A percentile compares a stretch with the other conserved stretches of the same genome.
phyloP scores from a whole-genome alignment of 2,329 filamentous ascomycete genomes.

The Colletotrichum melonis region DNA sequence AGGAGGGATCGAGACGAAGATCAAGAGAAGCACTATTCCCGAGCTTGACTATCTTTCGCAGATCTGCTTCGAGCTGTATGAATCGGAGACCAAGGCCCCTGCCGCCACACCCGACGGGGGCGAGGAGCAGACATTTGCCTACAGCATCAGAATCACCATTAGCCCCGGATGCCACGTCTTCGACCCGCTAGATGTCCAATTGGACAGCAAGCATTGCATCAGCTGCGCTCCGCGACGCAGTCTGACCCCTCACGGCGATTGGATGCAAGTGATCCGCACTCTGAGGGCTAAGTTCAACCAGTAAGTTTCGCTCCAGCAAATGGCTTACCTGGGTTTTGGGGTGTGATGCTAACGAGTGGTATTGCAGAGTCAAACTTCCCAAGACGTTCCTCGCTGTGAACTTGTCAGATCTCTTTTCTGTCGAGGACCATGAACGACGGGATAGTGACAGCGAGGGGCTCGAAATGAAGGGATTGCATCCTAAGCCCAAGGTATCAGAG shows the following conservation, averaged over 20 bases:
- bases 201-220: conserved; percentile 96
- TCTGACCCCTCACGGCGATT: conserved; percentile 90
- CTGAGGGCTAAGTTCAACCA: conserved; percentile 94
- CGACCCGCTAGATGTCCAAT: conserved; percentile 94
- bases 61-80: conserved; percentile 98
- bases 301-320: conserved; percentile 63
- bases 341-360: conserved; percentile 14
- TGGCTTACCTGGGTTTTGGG: neutral
- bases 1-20: conserved; percentile 96
- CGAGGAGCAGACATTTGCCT: conserved; percentile 83
- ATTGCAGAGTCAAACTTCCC: conserved; percentile 69
- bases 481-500: conserved; percentile 37
- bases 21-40: conserved; percentile 92
- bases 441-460: conserved; percentile 58
- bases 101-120: conserved; percentile 54
- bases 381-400: conserved; percentile 76
- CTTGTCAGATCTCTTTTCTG: conserved; percentile 70
- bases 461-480: conserved; percentile 57
- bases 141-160: conserved; percentile 96
- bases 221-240: conserved; percentile 91
- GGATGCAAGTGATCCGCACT: conserved; percentile 97
- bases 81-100: conserved; percentile 80
- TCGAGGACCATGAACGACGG: conserved; percentile 66
- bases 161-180: conserved; percentile 96
- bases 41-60: conserved; percentile 98